phyloP scores from a whole-genome alignment of 129 eudicot species.

The Flaveria ramosissima region DNA sequence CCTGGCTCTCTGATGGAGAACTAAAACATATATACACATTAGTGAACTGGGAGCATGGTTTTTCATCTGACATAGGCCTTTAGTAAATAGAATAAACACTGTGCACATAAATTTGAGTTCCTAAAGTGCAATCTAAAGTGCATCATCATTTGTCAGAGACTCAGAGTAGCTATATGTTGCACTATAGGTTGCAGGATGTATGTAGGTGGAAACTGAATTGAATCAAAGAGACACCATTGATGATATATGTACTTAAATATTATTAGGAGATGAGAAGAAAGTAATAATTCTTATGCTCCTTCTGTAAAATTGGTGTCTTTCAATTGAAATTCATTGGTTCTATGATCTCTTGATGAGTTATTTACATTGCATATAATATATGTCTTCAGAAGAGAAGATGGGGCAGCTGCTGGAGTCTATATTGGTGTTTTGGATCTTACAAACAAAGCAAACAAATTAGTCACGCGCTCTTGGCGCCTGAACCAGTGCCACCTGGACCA shows the following conservation, averaged over 20 bases:
- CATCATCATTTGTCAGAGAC: background rate
- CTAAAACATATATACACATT: constrained; percentile 13
- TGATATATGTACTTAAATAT: background rate
- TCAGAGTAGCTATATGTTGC: background rate
- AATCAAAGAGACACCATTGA: background rate
- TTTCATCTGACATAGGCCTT: background rate
- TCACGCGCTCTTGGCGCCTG: constrained; percentile 76
- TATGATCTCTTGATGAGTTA: constrained; percentile 16
- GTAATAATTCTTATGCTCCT: constrained; percentile 4
- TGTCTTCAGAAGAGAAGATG: constrained; percentile 79
- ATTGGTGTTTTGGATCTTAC: constrained; percentile 81
- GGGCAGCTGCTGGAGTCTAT: constrained; percentile 89
- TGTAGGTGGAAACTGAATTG: constrained; percentile 1
- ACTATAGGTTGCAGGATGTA: constrained; percentile 8
- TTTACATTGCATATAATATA: constrained; percentile 27
- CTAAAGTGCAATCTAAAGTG: background rate
- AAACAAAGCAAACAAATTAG: constrained; percentile 73
- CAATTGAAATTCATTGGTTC: background rate
- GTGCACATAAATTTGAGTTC: no score
- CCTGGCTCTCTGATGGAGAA: constrained; percentile 8
- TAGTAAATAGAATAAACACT: background rate
- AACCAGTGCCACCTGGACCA: constrained; percentile 43
- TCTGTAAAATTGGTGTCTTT: background rate
- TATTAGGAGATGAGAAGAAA: background rate
- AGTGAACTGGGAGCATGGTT: background rate